Base-by-base conservation (phyloP, 352 stramenopile genomes). In the Globisporangium emineosum region DNA sequence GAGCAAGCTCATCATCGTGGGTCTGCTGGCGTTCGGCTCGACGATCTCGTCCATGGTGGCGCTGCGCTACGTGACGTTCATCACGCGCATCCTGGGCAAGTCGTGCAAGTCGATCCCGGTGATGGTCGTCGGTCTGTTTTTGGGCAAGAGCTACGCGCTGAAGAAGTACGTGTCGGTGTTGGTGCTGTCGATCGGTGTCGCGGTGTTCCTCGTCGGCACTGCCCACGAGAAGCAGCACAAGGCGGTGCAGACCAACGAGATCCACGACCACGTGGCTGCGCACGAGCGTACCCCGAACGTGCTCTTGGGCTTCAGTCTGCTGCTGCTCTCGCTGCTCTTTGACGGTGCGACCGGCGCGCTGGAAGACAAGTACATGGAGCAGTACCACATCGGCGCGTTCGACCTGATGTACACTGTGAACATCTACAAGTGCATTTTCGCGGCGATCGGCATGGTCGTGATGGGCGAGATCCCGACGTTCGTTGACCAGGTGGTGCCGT, bases 351-450 rank as follows among this genome's bases (percentile, higher is more conserved):
- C 86, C 1, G 86, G 86, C 10, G 86, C 86, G 0, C 69, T 95
- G 0, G 86, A 95, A 58, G 86, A 95, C 61, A 90, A 91, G 27
- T 91, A 88, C 65, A 83, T 95, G 63, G 81, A 88, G 58, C 69
- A 85, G 53, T 93, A 92, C 69, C 77, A 92, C 65, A 81, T 95
- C 35, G 84, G 85, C 25, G 78, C 86, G 4, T 95, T 95, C 64
- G 85, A 93, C 60, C 73, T 95, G 43, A 95, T 95, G 86, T 94
- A 90, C 73, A 72, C 83, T n/a, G 81, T 95, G 60, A 93, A 90
- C 75, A 78, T 90, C 56, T 95, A 88, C 77, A 95, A 94, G 75
- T 77, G 77, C 10, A 35, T 86, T 21, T 95, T 94, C 58, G 75
- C 83, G 5, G 78, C 65, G 7, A 65, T 78, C 6, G 85, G 85